Evolutionary conservation across 2,329 filamentous ascomycete genomes (phyloP).

Genomic region (Epichloe uncinata): DNA sequence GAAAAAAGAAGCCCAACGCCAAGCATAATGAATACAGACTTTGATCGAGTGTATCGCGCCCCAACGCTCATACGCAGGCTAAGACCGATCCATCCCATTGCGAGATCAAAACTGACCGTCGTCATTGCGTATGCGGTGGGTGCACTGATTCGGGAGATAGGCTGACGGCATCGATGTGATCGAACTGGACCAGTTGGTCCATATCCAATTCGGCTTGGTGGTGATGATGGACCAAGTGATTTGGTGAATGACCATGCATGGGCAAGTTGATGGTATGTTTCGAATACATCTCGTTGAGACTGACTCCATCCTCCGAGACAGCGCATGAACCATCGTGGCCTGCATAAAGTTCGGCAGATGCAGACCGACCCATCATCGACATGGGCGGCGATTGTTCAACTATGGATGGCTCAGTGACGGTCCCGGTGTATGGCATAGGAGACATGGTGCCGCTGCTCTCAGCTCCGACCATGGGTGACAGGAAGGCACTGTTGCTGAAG

Average conservation of each 20-base stretch:
- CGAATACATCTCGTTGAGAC: constrained; percentile 82
- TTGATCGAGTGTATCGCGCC: background rate
- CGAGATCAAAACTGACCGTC: background rate
- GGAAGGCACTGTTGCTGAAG: constrained; percentile 61
- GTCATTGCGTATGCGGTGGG: constrained; percentile 14
- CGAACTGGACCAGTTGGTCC: constrained; percentile 61
- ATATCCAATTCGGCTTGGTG: constrained; percentile 57
- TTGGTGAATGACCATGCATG: constrained; percentile 58
- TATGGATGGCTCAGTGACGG: constrained; percentile 74
- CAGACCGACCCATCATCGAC: constrained; percentile 64
- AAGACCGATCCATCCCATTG: background rate
- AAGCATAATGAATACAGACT: constrained; percentile 1
- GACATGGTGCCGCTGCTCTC: constrained; percentile 59
- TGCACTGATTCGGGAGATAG: constrained; percentile 48
- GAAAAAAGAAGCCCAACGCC: constrained; percentile 7
- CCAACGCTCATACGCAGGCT: background rate
- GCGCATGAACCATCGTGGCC: constrained; percentile 44
- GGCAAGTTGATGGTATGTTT: constrained; percentile 81
- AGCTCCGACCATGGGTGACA: constrained; percentile 63
- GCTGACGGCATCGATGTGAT: constrained; percentile 53
- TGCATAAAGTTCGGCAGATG: constrained; percentile 65
- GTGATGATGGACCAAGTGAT: constrained; percentile 40
- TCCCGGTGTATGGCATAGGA: constrained; percentile 56
- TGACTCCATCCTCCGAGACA: constrained; percentile 68
- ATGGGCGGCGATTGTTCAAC: constrained; percentile 89